phyloP scores from a whole-genome alignment of 1,284 basidiomycete genomes.

The Apiotrichum akiyoshidainum region DNA sequence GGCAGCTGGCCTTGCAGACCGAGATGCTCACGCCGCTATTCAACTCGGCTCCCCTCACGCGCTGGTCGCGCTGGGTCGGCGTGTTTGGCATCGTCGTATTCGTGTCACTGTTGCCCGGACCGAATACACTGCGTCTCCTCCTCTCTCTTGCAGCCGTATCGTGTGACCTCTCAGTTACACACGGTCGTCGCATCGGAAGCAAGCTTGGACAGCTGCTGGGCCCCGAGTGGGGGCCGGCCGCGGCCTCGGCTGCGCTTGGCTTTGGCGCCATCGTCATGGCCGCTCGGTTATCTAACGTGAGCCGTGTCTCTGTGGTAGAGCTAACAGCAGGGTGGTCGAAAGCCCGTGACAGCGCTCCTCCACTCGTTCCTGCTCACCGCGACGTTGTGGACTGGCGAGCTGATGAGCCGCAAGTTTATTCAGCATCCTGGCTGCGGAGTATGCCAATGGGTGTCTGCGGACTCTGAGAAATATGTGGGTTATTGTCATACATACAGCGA shows the following conservation, averaged over 20 bases:
- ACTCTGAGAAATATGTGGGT: neutral
- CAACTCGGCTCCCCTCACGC: conserved; percentile 10
- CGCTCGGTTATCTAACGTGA: neutral
- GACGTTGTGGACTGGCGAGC: conserved; percentile 2
- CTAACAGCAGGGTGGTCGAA: neutral
- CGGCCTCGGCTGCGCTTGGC: neutral
- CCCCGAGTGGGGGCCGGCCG: conserved; percentile 5
- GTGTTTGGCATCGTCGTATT: neutral
- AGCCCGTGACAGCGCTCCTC: neutral
- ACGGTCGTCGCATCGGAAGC: neutral
- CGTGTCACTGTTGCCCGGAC: neutral
- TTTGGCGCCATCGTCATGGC: neutral
- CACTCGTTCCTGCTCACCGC: neutral
- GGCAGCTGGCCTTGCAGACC: conserved; percentile 3
- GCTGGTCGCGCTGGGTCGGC: conserved; percentile 6
- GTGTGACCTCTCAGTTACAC: neutral
- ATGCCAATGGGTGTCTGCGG: neutral
- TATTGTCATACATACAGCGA: neutral
- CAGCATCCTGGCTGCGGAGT: neutral
- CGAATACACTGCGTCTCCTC: neutral
- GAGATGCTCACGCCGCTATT: neutral
- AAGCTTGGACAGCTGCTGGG: neutral
- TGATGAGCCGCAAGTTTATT: neutral
- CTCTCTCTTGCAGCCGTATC: neutral
- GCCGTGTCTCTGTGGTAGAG: neutral